A percentile compares a stretch with the other conserved stretches of the same genome.
These are phyloP conservation scores for Globisporangium paroecandrum DNA, from an alignment of 352 stramenopile genomes.

Conservation along the genomic window DNA sequence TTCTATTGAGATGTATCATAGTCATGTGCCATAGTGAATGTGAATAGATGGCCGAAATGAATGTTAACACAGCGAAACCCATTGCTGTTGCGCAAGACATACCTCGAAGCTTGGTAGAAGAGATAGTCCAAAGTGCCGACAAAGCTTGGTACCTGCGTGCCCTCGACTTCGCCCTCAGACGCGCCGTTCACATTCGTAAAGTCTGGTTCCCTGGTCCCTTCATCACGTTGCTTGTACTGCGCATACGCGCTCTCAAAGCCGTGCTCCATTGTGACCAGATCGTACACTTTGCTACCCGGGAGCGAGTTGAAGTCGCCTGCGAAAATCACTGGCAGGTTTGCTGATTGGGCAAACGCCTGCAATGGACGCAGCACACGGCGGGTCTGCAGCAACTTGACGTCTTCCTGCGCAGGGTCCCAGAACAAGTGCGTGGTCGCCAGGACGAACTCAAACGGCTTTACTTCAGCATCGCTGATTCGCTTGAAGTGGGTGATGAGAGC, in stretches of 20 bases:
- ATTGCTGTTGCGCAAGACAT: slow-evolving; percentile 1
- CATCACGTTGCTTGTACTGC: slow-evolving; percentile 25
- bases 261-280: slow-evolving; percentile 39
- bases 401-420: slow-evolving; percentile 79
- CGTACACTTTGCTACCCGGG: slow-evolving; percentile 70
- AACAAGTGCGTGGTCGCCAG: slow-evolving; percentile 84
- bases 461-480: slow-evolving; percentile 13
- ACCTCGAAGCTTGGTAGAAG: slow-evolving; percentile 65
- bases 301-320: slow-evolving; percentile 84
- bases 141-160: slow-evolving; percentile 49
- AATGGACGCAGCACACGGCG: slow-evolving; percentile 50
- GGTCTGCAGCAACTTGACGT: slow-evolving; percentile 79
- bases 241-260: slow-evolving; percentile 59
- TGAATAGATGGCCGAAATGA: neutral
- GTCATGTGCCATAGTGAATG: neutral
- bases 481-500: slow-evolving; percentile 59
- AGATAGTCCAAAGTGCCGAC: slow-evolving; percentile 82
- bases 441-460: slow-evolving; percentile 42
- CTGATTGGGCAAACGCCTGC: slow-evolving; percentile 26
- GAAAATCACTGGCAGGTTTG: slow-evolving; percentile 45
- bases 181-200: slow-evolving; percentile 81
- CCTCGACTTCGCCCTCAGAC: slow-evolving; percentile 15
- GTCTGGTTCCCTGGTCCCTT: slow-evolving; percentile 29
- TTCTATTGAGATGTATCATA: slow-evolving; percentile 14
- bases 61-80: neutral